phyloP scores from a whole-genome alignment of 179 eudicot genomes.

The Beta macrorhiza region DNA sequence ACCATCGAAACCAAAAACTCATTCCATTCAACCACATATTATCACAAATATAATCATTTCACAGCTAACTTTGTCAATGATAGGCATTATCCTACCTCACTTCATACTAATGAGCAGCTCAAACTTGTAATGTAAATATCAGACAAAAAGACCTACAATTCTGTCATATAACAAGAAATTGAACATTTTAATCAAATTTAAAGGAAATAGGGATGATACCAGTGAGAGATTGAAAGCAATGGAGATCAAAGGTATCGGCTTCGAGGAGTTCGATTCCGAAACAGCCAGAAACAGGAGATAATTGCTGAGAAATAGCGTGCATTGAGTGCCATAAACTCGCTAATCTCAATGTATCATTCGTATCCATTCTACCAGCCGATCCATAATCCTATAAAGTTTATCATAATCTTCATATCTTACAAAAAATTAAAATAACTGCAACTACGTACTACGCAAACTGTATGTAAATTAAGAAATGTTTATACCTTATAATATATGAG shows the following conservation, averaged over 20 bases:
- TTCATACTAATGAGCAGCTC: not conserved
- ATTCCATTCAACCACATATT: no score
- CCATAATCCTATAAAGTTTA: slow-evolving; percentile 66
- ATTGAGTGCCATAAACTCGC: slow-evolving; percentile 95
- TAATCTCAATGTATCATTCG: slow-evolving; percentile 85
- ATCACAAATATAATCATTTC: no score
- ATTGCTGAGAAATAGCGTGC: slow-evolving; percentile 94
- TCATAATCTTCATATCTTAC: not conserved
- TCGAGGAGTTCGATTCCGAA: slow-evolving; percentile 82
- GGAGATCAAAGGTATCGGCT: slow-evolving; percentile 88
- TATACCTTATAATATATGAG: slow-evolving; percentile 67
- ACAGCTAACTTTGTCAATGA: not conserved
- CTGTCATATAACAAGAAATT: not conserved
- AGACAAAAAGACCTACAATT: no score
- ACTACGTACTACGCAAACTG: not conserved
- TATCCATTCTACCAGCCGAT: slow-evolving; percentile 89
- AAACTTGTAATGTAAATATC: no score
- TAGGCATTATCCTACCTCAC: not conserved
- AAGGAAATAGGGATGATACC: slow-evolving; percentile 36
- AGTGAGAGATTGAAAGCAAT: slow-evolving; percentile 93
- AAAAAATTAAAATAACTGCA: no score
- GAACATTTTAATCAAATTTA: not conserved
- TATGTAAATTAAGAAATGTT: not conserved
- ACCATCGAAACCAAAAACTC: no score
- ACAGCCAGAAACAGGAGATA: slow-evolving; percentile 72